A percentile compares a stretch with the other conserved stretches of the same genome.
phyloP scores from a whole-genome alignment of 192 early-diverging fungal species.

The Linnemannia schmuckeri region DNA sequence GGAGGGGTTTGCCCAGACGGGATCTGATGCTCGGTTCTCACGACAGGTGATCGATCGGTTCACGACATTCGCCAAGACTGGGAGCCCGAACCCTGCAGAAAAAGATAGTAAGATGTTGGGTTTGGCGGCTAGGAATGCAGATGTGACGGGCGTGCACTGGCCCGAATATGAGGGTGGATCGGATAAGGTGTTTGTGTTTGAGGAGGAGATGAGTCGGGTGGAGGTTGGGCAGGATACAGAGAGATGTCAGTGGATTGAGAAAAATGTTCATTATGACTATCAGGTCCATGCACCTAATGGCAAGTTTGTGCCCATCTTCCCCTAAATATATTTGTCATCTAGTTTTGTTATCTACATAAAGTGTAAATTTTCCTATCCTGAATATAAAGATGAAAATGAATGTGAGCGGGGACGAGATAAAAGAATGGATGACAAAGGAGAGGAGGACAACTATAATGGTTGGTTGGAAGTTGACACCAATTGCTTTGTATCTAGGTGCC shows the following conservation, averaged over 20 bases:
- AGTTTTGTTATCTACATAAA: neutral
- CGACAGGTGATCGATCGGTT: constrained; percentile 28
- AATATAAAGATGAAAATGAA: too few relatives aligned
- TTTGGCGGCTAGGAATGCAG: neutral
- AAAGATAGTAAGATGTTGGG: neutral
- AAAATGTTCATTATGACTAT: constrained; percentile 9
- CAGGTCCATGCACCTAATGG: constrained; percentile 12
- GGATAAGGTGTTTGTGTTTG: neutral
- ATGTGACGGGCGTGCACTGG: constrained; percentile 10
- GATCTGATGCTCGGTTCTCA: constrained; percentile 22
- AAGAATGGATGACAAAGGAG: too few relatives aligned
- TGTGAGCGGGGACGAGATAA: too few relatives aligned
- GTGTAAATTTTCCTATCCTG: neutral
- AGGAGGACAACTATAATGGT: too few relatives aligned
- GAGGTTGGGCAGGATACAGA: neutral
- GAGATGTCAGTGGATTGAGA: constrained; percentile 28
- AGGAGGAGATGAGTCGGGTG: neutral
- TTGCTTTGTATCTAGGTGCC: too few relatives aligned
- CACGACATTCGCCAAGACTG: constrained; percentile 21
- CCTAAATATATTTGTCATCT: neutral
- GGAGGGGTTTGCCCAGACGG: neutral
- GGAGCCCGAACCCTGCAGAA: neutral
- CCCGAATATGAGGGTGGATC: neutral
- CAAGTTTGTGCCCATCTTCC: constrained; percentile 18
- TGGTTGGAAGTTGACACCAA: too few relatives aligned